Evolutionary conservation across 495 filamentous ascomycete species (phyloP), one percentile per base, ranked within the genome.

Genomic region (Geoglossum glabrum): DNA sequence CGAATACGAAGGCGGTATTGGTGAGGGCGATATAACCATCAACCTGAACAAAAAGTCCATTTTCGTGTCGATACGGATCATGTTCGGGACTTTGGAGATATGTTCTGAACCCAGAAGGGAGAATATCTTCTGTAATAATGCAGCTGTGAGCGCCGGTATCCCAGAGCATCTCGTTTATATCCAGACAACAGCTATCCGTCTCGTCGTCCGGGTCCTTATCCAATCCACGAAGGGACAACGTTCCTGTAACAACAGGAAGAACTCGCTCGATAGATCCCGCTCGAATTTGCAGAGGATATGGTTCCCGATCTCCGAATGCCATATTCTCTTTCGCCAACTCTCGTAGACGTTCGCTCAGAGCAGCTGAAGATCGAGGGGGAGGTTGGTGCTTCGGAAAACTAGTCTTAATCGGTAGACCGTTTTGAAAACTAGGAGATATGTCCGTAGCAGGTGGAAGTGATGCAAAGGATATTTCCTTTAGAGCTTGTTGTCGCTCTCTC

Each of bases 41-140:
- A 23, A 54, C 33, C 34, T 61, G 57, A 27, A 61, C 25, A 54
- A 28, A 28, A 31, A 59, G 50, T 28, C 60, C 57, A 54, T 61
- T 56, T 1, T 19, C 30, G 34, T 46, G 34, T 15, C 60, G 56
- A 43, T 61, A 61, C 9, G 56, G 60, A 54, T 61, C 56, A 36
- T 61, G 56, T 17, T 54, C 31, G 5, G 43, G 31, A 23, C 38
- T 46, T 50, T 61, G n/a, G 17, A 61, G 57, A 36, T 58, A 61
- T 26, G 47, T 27, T 31, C 59, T 30, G 55, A 61, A 61, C 40
- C 33, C 45, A 25, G 43, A 36, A 4, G 60, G 54, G 23, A 61
- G 33, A 30, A 61, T 26, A 23, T 61, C 56, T 43, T 61, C 60
- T 7, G 60, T 55, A 55, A 61, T 59, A 27, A 61, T 47, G 19